These are phyloP conservation scores for Hysterangium stoloniferum DNA, from an alignment of 768 basidiomycete genomes.

Conservation along the genomic window DNA sequence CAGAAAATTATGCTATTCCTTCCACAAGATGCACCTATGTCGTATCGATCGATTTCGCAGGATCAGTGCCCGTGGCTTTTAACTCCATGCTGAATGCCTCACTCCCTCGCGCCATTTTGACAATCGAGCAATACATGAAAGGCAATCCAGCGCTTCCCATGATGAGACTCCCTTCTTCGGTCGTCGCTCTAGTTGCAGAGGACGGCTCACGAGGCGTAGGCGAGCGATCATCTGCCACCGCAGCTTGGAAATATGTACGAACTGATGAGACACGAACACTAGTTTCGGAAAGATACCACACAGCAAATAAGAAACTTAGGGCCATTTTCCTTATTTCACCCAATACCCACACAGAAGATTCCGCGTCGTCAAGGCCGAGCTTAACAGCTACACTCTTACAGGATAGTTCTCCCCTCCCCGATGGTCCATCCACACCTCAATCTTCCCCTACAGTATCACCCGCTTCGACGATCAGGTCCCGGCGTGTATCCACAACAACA, in stretches of 20 bases:
- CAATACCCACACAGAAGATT: not conserved
- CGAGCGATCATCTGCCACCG: not conserved
- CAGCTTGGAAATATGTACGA: slow-evolving; percentile 13
- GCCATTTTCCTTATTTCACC: slow-evolving; percentile 20
- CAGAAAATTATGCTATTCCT: slow-evolving; percentile 90
- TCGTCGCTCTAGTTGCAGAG: slow-evolving; percentile 26
- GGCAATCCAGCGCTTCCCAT: slow-evolving; percentile 55
- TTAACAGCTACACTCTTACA: not conserved
- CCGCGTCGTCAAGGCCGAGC: not conserved
- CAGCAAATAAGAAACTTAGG: slow-evolving; percentile 8
- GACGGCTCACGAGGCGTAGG: slow-evolving; percentile 6
- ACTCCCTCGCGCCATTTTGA: slow-evolving; percentile 62
- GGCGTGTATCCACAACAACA: slow-evolving; percentile 5
- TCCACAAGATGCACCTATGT: slow-evolving; percentile 84
- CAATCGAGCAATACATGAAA: slow-evolving; percentile 70
- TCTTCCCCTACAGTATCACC: slow-evolving; percentile 12
- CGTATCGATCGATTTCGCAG: slow-evolving; percentile 80
- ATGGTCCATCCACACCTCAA: not conserved
- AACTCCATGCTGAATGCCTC: slow-evolving; percentile 81
- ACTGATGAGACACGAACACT: slow-evolving; percentile 11
- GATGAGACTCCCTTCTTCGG: slow-evolving; percentile 59
- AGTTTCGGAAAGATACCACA: slow-evolving; percentile 8
- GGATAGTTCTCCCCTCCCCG: not conserved
- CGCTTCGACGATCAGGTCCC: slow-evolving; percentile 16
- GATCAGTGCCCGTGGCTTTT: slow-evolving; percentile 74